Evolutionary conservation across 345 rosid genomes (phyloP).

Genomic region (Salix arbutifolia): DNA sequence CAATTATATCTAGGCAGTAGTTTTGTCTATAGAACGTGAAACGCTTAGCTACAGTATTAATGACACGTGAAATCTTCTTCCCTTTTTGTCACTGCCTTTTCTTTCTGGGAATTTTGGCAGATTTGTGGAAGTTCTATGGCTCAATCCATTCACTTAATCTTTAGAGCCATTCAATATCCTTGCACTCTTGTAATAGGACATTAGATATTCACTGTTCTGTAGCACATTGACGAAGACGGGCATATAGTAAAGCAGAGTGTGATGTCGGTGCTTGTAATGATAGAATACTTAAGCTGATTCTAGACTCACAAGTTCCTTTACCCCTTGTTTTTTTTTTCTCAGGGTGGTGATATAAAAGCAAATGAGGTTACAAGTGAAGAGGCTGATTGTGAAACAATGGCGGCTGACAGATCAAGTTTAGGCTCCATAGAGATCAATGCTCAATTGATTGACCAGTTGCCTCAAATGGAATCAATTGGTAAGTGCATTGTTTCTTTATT

Average conservation of each 20-base stretch:
- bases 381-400: conserved; percentile 40
- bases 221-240: not conserved
- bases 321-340: conserved; percentile 15
- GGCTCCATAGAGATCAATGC: conserved; percentile 35
- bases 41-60: not conserved
- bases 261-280: not conserved
- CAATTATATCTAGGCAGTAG: not conserved
- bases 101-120: not conserved
- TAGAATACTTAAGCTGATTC: conserved; percentile 7
- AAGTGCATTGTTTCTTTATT: conserved; percentile 25
- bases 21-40: not conserved
- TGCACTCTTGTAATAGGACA: not conserved
- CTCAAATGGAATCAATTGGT: conserved; percentile 52
- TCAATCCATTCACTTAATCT: not conserved
- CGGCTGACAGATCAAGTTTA: conserved; percentile 25
- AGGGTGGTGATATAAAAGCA: conserved; percentile 38
- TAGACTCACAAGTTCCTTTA: conserved; percentile 1
- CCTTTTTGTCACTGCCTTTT: not conserved
- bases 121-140: not conserved
- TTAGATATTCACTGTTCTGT: not conserved
- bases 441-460: conserved; percentile 45
- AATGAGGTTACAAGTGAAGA: conserved; percentile 45
- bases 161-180: not conserved
- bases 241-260: not conserved
- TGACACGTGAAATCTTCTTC: not conserved